Evolutionary conservation across 805 yeast species (phyloP).

Genomic region (Ogataea methylovora): DNA sequence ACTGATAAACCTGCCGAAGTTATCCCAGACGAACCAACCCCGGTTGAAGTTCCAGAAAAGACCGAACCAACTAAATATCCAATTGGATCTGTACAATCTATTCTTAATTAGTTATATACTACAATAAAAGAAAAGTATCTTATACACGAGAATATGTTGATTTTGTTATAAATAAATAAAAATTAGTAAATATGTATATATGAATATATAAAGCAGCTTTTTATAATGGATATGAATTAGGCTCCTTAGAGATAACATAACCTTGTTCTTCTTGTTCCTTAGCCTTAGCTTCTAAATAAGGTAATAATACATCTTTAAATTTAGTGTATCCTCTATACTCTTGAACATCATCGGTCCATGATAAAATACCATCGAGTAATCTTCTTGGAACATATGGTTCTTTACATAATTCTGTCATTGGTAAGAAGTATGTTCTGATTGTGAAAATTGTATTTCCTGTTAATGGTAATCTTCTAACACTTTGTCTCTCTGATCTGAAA

Average conservation of each 20-base stretch:
- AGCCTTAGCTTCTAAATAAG: conserved; percentile 44
- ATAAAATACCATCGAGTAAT: conserved; percentile 46
- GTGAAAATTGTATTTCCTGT: conserved; percentile 55
- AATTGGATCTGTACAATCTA: not conserved
- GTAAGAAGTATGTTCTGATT: conserved; percentile 55
- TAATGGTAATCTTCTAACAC: conserved; percentile 51
- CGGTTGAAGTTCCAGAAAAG: not conserved
- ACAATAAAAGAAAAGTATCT: not conserved
- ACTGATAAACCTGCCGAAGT: too few relatives aligned
- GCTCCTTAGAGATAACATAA: conserved; percentile 30
- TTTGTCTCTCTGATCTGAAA: conserved; percentile 60
- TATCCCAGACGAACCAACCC: too few relatives aligned
- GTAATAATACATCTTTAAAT: conserved; percentile 45
- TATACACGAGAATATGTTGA: too few relatives aligned
- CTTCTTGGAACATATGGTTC: conserved; percentile 60
- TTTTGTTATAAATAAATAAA: too few relatives aligned
- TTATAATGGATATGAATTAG: conserved; percentile 35
- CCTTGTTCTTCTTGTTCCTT: conserved; percentile 41
- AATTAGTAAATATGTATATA: too few relatives aligned
- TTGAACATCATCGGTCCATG: conserved; percentile 55
- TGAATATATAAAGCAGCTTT: not conserved
- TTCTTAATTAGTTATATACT: not conserved
- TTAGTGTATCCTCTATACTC: conserved; percentile 52
- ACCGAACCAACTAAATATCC: not conserved
- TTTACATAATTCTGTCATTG: conserved; percentile 42